phyloP scores from a whole-genome alignment of 2,329 filamentous ascomycete genomes.

The Herpotrichia juniperi region DNA sequence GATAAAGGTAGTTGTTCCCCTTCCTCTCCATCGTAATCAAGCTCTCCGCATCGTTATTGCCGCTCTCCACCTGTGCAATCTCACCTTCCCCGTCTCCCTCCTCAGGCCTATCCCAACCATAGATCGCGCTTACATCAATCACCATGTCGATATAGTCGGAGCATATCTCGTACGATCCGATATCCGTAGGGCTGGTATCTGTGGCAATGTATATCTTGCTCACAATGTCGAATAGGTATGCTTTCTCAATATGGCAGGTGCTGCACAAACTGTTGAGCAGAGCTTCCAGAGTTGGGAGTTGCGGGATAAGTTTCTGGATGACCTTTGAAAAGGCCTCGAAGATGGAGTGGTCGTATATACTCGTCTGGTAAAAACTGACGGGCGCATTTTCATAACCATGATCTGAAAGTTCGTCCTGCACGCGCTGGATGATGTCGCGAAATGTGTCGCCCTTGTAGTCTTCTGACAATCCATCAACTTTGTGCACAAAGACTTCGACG shows the following conservation, averaged over 20 bases:
- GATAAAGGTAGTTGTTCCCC: constrained; percentile 65
- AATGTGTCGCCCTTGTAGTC: constrained; percentile 97
- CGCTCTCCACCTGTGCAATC: constrained; percentile 35
- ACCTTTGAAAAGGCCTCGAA: constrained; percentile 99
- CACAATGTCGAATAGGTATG: constrained; percentile 95
- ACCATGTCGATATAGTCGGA: constrained; percentile 99
- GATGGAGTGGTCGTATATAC: constrained; percentile 97
- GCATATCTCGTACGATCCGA: constrained; percentile 97
- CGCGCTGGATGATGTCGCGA: constrained; percentile 93
- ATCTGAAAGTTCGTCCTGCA: constrained; percentile 94
- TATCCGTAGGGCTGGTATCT: constrained; percentile 89
- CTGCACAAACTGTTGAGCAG: constrained; percentile 93
- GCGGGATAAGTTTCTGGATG: constrained; percentile 95
- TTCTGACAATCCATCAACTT: constrained; percentile 95
- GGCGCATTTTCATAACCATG: constrained; percentile 91
- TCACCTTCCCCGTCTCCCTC: constrained; percentile 26
- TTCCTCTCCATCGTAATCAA: constrained; percentile 66
- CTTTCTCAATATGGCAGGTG: constrained; percentile 95
- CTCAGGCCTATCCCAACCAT: constrained; percentile 70
- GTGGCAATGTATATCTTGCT: constrained; percentile 99
- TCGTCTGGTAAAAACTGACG: constrained; percentile 93
- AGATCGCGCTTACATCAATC: constrained; percentile 94
- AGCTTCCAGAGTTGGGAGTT: constrained; percentile 89
- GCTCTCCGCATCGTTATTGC: constrained; percentile 64
- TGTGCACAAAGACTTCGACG: constrained; percentile 98